phyloP scores from a whole-genome alignment of 2,329 filamentous ascomycete genomes.

The Pseudofabraea citricarpa region DNA sequence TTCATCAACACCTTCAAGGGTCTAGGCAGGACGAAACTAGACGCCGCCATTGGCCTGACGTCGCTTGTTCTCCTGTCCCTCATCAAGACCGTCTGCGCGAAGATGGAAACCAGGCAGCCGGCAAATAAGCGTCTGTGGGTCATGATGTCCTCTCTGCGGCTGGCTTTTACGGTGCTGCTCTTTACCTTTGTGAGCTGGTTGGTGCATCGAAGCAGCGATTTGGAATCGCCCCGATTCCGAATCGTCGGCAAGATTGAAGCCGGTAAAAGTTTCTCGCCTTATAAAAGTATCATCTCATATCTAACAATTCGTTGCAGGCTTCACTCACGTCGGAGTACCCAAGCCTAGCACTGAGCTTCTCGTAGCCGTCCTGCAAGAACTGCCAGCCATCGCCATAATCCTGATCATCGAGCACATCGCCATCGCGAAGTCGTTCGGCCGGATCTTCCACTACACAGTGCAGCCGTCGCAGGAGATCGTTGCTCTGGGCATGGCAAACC shows the following conservation, averaged over 20 bases:
- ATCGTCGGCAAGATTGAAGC: conserved; percentile 67
- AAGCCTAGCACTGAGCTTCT: conserved; percentile 56
- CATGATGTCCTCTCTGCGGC: conserved; percentile 72
- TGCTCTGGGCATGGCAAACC: conserved; percentile 70
- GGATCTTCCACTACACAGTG: conserved; percentile 77
- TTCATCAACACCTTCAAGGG: conserved; percentile 46
- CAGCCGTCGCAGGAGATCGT: conserved; percentile 76
- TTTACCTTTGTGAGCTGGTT: conserved; percentile 75
- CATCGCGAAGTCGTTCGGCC: conserved; percentile 77
- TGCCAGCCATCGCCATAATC: conserved; percentile 73
- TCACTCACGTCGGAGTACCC: conserved; percentile 65
- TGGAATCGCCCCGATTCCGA: conserved; percentile 50
- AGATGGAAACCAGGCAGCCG: conserved; percentile 62
- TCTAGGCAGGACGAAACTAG: conserved; percentile 48
- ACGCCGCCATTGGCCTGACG: conserved; percentile 70
- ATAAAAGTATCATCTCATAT: no score
- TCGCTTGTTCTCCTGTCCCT: conserved; percentile 64
- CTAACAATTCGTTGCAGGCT: conserved; percentile 48
- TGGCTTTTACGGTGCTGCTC: conserved; percentile 74
- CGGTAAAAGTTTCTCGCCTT: no score
- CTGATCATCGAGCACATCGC: conserved; percentile 78
- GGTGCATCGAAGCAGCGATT: conserved; percentile 54
- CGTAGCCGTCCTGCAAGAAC: conserved; percentile 55
- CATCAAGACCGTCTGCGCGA: conserved; percentile 58
- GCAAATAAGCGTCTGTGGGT: conserved; percentile 66